Evolutionary conservation across 768 basidiomycete genomes (phyloP).

Genomic region (Leccinum subgranulosum): DNA sequence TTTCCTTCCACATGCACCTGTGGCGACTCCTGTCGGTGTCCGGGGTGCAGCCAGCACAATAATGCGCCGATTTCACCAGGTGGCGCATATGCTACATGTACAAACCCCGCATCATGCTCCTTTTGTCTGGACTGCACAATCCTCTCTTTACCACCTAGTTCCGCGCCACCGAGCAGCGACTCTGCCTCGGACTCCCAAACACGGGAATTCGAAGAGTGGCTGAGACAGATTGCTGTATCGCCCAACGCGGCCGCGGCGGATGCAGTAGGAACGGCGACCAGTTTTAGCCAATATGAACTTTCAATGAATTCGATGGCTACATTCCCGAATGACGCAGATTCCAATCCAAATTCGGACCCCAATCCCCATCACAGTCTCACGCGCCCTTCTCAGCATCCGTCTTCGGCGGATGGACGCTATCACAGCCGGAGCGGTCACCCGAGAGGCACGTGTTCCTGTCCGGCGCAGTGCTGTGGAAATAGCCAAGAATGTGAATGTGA

Average conservation of each 20-base stretch:
- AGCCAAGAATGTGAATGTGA: slow-evolving; percentile 31
- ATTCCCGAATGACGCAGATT: slow-evolving; percentile 7
- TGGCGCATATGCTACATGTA: slow-evolving; percentile 37
- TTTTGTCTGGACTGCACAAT: slow-evolving; percentile 67
- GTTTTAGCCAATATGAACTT: slow-evolving; percentile 31
- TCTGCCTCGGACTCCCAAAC: slow-evolving; percentile 43
- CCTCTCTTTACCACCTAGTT: slow-evolving; percentile 43
- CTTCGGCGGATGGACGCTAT: slow-evolving; percentile 27
- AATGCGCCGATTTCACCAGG: slow-evolving; percentile 36
- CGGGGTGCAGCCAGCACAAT: slow-evolving; percentile 60
- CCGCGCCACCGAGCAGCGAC: slow-evolving; percentile 40
- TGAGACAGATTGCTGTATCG: slow-evolving; percentile 43
- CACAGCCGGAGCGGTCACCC: slow-evolving; percentile 35
- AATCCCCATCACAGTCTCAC: slow-evolving; percentile 4
- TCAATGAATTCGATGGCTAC: slow-evolving; percentile 19
- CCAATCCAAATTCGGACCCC: slow-evolving; percentile 7
- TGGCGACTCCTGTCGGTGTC: slow-evolving; percentile 60
- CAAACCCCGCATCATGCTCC: slow-evolving; percentile 36
- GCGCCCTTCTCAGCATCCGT: slow-evolving; percentile 16
- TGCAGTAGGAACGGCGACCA: slow-evolving; percentile 18
- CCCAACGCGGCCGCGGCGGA: slow-evolving; percentile 11
- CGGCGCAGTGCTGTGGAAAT: slow-evolving; percentile 29
- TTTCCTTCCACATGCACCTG: slow-evolving; percentile 58
- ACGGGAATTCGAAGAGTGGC: slow-evolving; percentile 61
- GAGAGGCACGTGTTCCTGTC: slow-evolving; percentile 31